Evolutionary conservation across 2,329 filamentous ascomycete species (phyloP).

Genomic region (Pseudogymnoascus sp.): DNA sequence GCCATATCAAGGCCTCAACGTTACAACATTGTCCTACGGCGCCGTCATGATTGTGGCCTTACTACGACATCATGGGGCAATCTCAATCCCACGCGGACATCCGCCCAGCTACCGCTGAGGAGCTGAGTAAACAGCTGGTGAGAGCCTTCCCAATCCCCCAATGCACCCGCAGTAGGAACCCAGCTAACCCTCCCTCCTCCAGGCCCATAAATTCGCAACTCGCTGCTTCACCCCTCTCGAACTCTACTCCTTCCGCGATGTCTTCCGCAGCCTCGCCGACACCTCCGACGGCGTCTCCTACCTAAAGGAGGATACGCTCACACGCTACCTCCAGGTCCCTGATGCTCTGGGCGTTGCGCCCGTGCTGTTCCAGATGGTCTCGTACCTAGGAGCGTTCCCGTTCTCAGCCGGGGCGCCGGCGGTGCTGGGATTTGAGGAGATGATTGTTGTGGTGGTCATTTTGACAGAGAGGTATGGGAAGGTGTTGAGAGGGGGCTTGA

Average conservation of each 20-base stretch:
- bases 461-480: slow-evolving; percentile 63
- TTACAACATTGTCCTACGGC: not conserved
- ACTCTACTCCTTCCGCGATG: slow-evolving; percentile 65
- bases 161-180: slow-evolving; percentile 11
- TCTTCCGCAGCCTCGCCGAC: slow-evolving; percentile 65
- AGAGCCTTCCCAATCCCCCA: slow-evolving; percentile 9
- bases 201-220: slow-evolving; percentile 59
- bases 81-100: slow-evolving; percentile 24
- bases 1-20: not conserved
- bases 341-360: slow-evolving; percentile 61
- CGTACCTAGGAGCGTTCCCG: slow-evolving; percentile 66
- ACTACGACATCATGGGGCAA: slow-evolving; percentile 27
- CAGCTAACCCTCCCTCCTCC: not conserved
- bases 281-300: slow-evolving; percentile 54
- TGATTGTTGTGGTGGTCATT: slow-evolving; percentile 66
- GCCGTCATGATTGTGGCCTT: not conserved
- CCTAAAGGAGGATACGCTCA: slow-evolving; percentile 63
- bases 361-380: slow-evolving; percentile 64
- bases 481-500: slow-evolving; percentile 51
- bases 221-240: slow-evolving; percentile 67
- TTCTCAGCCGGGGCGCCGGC: slow-evolving; percentile 64
- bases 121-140: slow-evolving; percentile 29
- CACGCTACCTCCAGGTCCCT: slow-evolving; percentile 66
- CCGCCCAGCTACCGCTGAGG: slow-evolving; percentile 23
- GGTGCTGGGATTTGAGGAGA: slow-evolving; percentile 60